phyloP scores from a whole-genome alignment of 2,329 filamentous ascomycete species.

The Beauveria sp. region DNA sequence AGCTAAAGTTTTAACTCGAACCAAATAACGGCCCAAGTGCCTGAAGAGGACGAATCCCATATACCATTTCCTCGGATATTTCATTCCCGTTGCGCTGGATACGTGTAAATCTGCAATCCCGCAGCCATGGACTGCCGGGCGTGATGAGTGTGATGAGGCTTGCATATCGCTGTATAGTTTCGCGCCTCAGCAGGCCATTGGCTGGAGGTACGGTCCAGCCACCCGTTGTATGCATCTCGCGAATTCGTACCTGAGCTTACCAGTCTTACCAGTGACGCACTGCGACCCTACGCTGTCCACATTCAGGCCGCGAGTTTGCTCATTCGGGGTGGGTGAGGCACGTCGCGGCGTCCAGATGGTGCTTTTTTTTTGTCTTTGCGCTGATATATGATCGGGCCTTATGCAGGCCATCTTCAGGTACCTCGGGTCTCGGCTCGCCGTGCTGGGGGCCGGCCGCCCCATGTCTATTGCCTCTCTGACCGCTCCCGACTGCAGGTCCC shows the following conservation, averaged over 20 bases:
- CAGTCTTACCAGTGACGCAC: neutral
- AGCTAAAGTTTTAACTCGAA: neutral
- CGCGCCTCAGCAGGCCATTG: neutral
- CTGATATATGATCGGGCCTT: neutral
- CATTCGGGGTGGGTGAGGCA: too few species aligned
- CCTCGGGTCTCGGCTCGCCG: neutral
- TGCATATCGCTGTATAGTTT: neutral
- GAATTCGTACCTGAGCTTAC: neutral
- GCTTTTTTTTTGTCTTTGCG: too few species aligned
- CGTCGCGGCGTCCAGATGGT: neutral
- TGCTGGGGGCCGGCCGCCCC: too few species aligned
- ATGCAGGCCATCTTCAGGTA: neutral
- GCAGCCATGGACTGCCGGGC: neutral
- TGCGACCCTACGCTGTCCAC: neutral
- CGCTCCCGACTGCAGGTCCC: too few species aligned
- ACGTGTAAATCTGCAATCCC: neutral
- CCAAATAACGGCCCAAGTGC: neutral
- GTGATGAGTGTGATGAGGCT: neutral
- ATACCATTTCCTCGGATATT: neutral
- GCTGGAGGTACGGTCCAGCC: neutral
- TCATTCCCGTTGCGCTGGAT: neutral
- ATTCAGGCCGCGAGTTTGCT: neutral
- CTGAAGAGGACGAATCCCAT: neutral
- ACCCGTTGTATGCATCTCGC: neutral
- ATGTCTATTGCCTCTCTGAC: too few species aligned